phyloP scores from a whole-genome alignment of 1,139 yeast genomes.

The Pichia norvegensis region DNA sequence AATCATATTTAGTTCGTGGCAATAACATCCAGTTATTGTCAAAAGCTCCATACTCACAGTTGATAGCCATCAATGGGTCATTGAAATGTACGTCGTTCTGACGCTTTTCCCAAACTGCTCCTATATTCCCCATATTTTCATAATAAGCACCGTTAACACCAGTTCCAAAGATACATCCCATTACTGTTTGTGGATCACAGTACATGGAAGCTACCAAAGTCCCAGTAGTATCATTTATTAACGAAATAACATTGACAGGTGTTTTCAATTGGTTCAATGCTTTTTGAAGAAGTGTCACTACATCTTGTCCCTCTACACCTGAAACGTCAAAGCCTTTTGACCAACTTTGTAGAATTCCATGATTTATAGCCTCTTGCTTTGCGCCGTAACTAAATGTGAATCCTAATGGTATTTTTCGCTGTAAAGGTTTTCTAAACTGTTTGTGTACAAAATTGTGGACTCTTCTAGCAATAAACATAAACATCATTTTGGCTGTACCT shows the following conservation, averaged over 20 bases:
- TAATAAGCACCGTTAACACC: constrained; percentile 98
- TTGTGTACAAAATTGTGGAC: constrained; percentile 56
- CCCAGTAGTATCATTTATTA: constrained; percentile 96
- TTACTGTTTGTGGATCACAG: constrained; percentile 77
- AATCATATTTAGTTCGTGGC: constrained; percentile 88
- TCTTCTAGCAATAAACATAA: constrained; percentile 80
- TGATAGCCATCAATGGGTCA: constrained; percentile 71
- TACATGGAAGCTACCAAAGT: constrained; percentile 94
- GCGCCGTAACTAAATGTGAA: constrained; percentile 96
- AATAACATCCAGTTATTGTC: constrained; percentile 82
- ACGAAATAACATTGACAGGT: constrained; percentile 82
- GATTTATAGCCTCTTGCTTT: constrained; percentile 72
- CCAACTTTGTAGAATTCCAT: constrained; percentile 91
- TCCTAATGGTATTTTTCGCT: constrained; percentile 59
- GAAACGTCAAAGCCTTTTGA: constrained; percentile 95
- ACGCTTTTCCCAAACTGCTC: constrained; percentile 64
- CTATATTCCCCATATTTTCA: constrained; percentile 66
- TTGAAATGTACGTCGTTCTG: constrained; percentile 58
- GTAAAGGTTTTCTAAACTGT: constrained; percentile 42
- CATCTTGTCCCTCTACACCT: constrained; percentile 91
- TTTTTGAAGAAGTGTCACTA: constrained; percentile 79
- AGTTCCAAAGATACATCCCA: constrained; percentile 96
- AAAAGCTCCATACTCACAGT: constrained; percentile 97
- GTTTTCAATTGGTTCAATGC: constrained; percentile 58
- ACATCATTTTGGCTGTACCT: constrained; percentile 63